A percentile compares a stretch with the other conserved stretches of the same genome.
Conservation (phyloP, 352 stramenopile species). For the Thalassiosira allenii region DNA sequence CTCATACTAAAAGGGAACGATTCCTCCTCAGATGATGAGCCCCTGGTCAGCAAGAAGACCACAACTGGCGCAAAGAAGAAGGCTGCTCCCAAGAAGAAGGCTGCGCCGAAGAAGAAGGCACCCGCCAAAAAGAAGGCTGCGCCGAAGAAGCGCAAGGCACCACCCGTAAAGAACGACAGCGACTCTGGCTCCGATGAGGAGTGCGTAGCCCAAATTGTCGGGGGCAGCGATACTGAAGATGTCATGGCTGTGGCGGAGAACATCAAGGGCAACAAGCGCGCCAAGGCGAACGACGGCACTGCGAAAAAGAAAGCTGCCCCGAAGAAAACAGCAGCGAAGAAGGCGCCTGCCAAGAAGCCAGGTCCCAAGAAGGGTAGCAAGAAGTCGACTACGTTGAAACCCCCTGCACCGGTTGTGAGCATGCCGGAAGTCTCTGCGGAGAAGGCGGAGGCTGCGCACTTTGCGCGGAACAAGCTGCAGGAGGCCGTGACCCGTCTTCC, state of each 20-base stretch:
- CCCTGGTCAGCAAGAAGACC: conserved; percentile 34
- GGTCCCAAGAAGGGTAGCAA: conserved; percentile 17
- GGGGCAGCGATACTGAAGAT: conserved; percentile 44
- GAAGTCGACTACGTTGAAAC: too few species aligned
- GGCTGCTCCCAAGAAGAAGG: conserved; percentile 29
- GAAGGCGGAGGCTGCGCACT: conserved; percentile 61
- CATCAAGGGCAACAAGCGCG: conserved; percentile 38
- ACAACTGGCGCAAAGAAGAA: conserved; percentile 35
- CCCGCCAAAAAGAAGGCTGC: background rate
- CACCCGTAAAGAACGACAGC: conserved; percentile 30
- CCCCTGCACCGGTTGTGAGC: too few species aligned
- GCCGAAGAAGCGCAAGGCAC: conserved; percentile 48
- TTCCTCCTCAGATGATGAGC: conserved; percentile 34
- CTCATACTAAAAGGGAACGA: conserved; percentile 32
- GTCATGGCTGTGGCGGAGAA: conserved; percentile 45
- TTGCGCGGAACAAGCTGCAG: conserved; percentile 59
- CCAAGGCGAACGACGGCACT: conserved; percentile 21
- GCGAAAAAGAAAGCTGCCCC: too few species aligned
- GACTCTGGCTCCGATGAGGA: conserved; percentile 52
- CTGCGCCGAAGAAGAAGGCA: conserved; percentile 24
- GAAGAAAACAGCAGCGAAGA: too few species aligned
- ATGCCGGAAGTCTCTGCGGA: conserved; percentile 46
- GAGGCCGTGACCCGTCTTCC: conserved; percentile 65
- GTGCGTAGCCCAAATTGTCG: conserved; percentile 36
- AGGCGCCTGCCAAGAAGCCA: conserved; percentile 17